Conservation (phyloP, 345 rosid species). For the Draba incana region DNA sequence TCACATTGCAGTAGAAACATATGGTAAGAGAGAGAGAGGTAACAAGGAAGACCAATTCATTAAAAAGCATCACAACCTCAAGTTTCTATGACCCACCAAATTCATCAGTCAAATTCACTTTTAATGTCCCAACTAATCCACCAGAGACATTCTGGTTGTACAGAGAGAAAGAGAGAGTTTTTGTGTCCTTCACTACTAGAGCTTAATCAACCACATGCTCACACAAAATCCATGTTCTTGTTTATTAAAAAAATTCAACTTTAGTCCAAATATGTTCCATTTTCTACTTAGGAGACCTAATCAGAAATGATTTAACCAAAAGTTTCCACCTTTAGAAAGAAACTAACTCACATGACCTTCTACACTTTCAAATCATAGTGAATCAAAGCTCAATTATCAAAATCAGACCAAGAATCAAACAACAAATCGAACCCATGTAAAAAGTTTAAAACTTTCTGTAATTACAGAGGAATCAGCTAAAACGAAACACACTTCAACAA, state of each 20-base stretch:
- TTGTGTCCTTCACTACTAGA: slow-evolving; percentile 13
- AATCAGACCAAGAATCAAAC: slow-evolving; percentile 21
- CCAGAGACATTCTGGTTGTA: slow-evolving; percentile 35
- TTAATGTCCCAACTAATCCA: slow-evolving; percentile 35
- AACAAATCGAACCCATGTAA: slow-evolving; percentile 25
- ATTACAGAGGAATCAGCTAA: slow-evolving; percentile 23
- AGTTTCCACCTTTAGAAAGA: slow-evolving; percentile 25
- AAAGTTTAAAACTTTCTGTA: slow-evolving; percentile 21
- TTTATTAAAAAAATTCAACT: not conserved
- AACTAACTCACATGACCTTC: slow-evolving; percentile 28
- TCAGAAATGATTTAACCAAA: slow-evolving; percentile 1
- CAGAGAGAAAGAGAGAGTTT: slow-evolving; percentile 13
- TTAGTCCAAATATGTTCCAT: slow-evolving; percentile 30
- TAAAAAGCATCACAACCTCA: slow-evolving; percentile 27
- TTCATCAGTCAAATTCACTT: slow-evolving; percentile 38
- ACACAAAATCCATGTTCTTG: slow-evolving; percentile 28
- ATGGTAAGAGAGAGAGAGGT: slow-evolving; percentile 7
- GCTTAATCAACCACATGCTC: slow-evolving; percentile 38
- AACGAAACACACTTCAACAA: slow-evolving; percentile 5
- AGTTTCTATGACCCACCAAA: slow-evolving; percentile 39
- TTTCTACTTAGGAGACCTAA: slow-evolving; percentile 6
- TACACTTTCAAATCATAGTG: not conserved
- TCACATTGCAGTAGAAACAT: slow-evolving; percentile 15
- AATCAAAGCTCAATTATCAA: slow-evolving; percentile 15
- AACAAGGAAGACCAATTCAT: slow-evolving; percentile 28